phyloP scores from a whole-genome alignment of 495 filamentous ascomycete genomes.

The Hypoxylon lienhwacheense region DNA sequence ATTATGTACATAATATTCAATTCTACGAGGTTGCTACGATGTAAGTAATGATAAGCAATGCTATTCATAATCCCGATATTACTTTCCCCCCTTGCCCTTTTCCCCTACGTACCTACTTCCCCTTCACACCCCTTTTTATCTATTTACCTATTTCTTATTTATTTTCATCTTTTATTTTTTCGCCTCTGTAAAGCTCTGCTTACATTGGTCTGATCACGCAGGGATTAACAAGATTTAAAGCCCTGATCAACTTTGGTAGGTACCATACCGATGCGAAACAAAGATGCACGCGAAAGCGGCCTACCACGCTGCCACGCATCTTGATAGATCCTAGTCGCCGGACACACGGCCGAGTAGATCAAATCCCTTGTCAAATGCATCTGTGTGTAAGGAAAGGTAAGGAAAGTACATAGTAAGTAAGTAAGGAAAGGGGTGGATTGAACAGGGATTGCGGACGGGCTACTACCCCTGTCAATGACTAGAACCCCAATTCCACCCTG shows the following conservation, averaged over 20 bases:
- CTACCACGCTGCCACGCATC: slow-evolving; percentile 24
- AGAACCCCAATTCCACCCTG: slow-evolving; percentile 29
- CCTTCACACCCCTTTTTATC: not conserved
- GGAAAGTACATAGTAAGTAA: too few relatives aligned
- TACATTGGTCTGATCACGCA: slow-evolving; percentile 18
- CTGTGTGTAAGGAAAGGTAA: slow-evolving; percentile 32
- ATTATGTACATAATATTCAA: too few relatives aligned
- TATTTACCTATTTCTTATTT: not conserved
- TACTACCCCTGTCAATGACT: slow-evolving; percentile 18
- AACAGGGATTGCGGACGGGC: slow-evolving; percentile 20
- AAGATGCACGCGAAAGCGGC: slow-evolving; percentile 23
- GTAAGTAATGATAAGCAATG: slow-evolving; percentile 19
- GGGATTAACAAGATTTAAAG: slow-evolving; percentile 26
- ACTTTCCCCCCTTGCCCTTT: not conserved
- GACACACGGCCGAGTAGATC: slow-evolving; percentile 37
- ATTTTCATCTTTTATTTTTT: slow-evolving; percentile 3
- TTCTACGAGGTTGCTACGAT: slow-evolving; percentile 3
- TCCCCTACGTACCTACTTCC: not conserved
- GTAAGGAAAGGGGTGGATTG: too few relatives aligned
- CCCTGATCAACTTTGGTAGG: slow-evolving; percentile 14
- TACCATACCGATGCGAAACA: slow-evolving; percentile 11
- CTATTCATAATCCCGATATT: slow-evolving; percentile 19
- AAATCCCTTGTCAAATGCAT: slow-evolving; percentile 35
- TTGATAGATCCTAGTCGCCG: slow-evolving; percentile 27
- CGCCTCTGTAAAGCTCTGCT: slow-evolving; percentile 11